A percentile compares a stretch with the other conserved stretches of the same genome.
phyloP scores from a whole-genome alignment of 2,329 filamentous ascomycete genomes.

The Pseudogymnoascus sp. region DNA sequence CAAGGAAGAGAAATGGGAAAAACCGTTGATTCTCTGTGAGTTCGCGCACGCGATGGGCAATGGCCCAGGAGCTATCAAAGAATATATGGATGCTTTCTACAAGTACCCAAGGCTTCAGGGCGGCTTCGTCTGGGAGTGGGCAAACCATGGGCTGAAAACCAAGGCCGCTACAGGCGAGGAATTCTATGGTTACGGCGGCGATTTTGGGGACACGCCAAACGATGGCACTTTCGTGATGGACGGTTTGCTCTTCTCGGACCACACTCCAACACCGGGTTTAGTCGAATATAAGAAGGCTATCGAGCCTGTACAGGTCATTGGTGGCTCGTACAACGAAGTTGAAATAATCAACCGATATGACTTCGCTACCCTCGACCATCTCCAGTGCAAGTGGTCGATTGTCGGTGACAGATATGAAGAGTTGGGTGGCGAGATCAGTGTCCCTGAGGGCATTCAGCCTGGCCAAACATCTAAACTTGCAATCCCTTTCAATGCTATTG shows the following conservation, averaged over 20 bases:
- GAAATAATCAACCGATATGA: constrained; percentile 42
- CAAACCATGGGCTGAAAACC: constrained; percentile 37
- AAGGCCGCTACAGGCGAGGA: constrained; percentile 27
- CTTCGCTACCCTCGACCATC: constrained; percentile 44
- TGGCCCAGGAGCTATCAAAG: constrained; percentile 58
- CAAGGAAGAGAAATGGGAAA: constrained; percentile 21
- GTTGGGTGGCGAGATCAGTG: constrained; percentile 24
- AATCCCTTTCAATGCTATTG: constrained; percentile 11
- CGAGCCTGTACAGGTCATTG: constrained; percentile 32
- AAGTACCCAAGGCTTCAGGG: constrained; percentile 46
- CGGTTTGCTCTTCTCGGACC: constrained; percentile 34
- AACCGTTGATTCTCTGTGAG: constrained; percentile 52
- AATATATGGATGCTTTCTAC: constrained; percentile 55
- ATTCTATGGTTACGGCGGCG: constrained; percentile 39
- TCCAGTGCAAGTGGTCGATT: constrained; percentile 40
- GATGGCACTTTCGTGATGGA: constrained; percentile 39
- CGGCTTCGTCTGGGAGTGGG: constrained; percentile 44
- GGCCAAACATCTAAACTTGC: constrained; percentile 15
- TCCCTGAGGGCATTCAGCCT: constrained; percentile 31
- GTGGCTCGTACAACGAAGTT: constrained; percentile 16
- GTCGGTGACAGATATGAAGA: constrained; percentile 33
- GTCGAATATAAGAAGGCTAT: constrained; percentile 36
- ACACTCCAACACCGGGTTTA: constrained; percentile 36
- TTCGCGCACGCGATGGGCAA: constrained; percentile 63
- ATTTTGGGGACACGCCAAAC: constrained; percentile 39